Evolutionary conservation across 352 stramenopile genomes (phyloP).

Genomic region (Phytophthora cryptogea): DNA sequence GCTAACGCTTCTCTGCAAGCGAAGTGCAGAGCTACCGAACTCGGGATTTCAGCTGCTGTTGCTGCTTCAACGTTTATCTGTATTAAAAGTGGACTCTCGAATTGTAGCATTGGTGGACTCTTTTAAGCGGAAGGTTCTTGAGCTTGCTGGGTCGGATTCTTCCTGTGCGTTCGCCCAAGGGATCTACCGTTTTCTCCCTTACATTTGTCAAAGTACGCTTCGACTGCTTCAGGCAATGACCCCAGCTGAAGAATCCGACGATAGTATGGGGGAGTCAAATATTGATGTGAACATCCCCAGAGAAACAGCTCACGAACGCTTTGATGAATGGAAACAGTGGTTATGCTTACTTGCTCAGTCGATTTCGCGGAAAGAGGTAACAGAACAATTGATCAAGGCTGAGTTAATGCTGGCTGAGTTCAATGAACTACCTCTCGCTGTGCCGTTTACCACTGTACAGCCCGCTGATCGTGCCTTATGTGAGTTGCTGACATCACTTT

Average conservation of each 20-base stretch:
- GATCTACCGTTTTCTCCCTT: slow-evolving; percentile 60
- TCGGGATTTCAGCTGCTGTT: slow-evolving; percentile 53
- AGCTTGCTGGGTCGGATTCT: slow-evolving; percentile 36
- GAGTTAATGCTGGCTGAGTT: slow-evolving; percentile 55
- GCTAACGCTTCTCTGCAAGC: slow-evolving; percentile 35
- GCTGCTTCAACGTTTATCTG: slow-evolving; percentile 44
- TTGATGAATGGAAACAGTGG: slow-evolving; percentile 56
- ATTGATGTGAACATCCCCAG: slow-evolving; percentile 7
- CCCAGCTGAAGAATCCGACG: slow-evolving; percentile 15
- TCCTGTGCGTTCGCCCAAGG: slow-evolving; percentile 37
- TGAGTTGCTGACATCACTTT: slow-evolving; percentile 46
- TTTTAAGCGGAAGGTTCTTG: slow-evolving; percentile 50
- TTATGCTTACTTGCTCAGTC: slow-evolving; percentile 47
- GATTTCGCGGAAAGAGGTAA: slow-evolving; percentile 56
- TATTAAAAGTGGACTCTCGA: slow-evolving; percentile 5
- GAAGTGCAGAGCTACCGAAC: slow-evolving; percentile 43
- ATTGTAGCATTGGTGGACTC: slow-evolving; percentile 28
- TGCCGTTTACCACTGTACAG: slow-evolving; percentile 15
- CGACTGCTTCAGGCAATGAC: slow-evolving; percentile 32
- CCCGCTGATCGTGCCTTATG: slow-evolving; percentile 38
- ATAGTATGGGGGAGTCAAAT: slow-evolving; percentile 7
- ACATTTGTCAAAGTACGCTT: slow-evolving; percentile 56
- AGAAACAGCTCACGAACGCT: slow-evolving; percentile 22
- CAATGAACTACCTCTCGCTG: slow-evolving; percentile 21
- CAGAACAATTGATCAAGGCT: slow-evolving; percentile 54